These are phyloP conservation scores for Botrytis byssoidea DNA, from an alignment of 2,329 filamentous ascomycete genomes.

Conservation along the genomic window DNA sequence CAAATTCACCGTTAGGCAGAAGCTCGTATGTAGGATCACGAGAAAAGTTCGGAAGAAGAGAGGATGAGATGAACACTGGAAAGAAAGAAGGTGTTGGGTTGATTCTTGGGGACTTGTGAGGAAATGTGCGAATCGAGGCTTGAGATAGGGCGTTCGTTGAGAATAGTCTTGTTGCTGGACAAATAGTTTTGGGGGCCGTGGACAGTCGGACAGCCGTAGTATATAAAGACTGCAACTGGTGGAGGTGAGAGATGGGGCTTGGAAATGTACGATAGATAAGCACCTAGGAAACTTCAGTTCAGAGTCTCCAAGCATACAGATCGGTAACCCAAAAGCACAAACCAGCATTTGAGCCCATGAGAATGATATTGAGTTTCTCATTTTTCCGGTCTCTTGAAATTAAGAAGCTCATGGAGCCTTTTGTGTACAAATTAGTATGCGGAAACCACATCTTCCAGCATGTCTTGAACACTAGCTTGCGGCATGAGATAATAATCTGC, in stretches of 20 bases:
- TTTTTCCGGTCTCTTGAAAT: not conserved
- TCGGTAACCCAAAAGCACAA: not conserved
- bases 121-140: not conserved
- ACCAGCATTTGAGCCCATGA: constrained; percentile 10
- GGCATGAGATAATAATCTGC: not conserved
- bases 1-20: not conserved
- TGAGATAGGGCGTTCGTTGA: not conserved
- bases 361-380: not conserved
- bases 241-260: not conserved
- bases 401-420: not conserved
- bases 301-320: not conserved
- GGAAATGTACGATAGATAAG: not conserved
- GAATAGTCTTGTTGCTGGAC: not conserved
- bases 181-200: not conserved
- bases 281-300: not conserved
- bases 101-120: not conserved
- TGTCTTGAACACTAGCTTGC: not conserved
- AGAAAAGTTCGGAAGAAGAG: not conserved
- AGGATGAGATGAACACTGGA: not conserved
- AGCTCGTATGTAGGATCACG: not conserved
- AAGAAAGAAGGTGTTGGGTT: not conserved
- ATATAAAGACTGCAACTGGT: not conserved
- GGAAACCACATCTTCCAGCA: not conserved
- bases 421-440: not conserved
- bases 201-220: not conserved